Percentiles rank a stretch among this genome's conserved stretches.
These are phyloP conservation scores for Clonostachys solani DNA, from an alignment of 2,329 filamentous ascomycete species.

Conservation along the genomic window DNA sequence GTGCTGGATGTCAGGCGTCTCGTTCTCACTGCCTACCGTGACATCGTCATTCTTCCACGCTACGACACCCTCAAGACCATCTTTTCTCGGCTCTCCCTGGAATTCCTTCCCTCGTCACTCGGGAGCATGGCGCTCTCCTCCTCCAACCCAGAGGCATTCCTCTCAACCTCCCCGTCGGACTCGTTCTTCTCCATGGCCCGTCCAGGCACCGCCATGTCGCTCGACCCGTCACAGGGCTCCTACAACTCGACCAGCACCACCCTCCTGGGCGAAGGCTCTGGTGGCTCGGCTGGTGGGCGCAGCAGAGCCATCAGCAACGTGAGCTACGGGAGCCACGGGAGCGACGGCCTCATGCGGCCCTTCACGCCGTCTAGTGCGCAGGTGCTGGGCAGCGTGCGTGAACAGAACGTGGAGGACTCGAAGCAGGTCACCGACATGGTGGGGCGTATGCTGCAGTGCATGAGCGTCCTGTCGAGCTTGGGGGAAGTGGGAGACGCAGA, in stretches of 20 bases:
- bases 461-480: conserved; percentile 81
- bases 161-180: conserved; percentile 45
- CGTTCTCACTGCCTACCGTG: conserved; percentile 82
- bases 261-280: conserved; percentile 61
- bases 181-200: conserved; percentile 42
- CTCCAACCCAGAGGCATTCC: conserved; percentile 43
- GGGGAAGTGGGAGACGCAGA: conserved; percentile 51
- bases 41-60: conserved; percentile 81
- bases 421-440: conserved; percentile 90
- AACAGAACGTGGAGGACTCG: conserved; percentile 62
- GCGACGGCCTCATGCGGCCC: conserved; percentile 37
- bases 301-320: conserved; percentile 86
- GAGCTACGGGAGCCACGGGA: conserved; percentile 54
- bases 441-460: conserved; percentile 91
- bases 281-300: conserved; percentile 50
- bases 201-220: conserved; percentile 69
- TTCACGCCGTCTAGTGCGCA: conserved; percentile 42
- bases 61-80: conserved; percentile 86
- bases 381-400: conserved; percentile 37
- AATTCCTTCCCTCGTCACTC: conserved; percentile 60
- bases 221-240: conserved; percentile 71
- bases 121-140: conserved; percentile 48
- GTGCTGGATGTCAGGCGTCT: conserved; percentile 84
- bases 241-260: conserved; percentile 79
- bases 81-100: conserved; percentile 84